phyloP scores from a whole-genome alignment of 2,329 filamentous ascomycete genomes.

The Pseudogymnoascus sp. region DNA sequence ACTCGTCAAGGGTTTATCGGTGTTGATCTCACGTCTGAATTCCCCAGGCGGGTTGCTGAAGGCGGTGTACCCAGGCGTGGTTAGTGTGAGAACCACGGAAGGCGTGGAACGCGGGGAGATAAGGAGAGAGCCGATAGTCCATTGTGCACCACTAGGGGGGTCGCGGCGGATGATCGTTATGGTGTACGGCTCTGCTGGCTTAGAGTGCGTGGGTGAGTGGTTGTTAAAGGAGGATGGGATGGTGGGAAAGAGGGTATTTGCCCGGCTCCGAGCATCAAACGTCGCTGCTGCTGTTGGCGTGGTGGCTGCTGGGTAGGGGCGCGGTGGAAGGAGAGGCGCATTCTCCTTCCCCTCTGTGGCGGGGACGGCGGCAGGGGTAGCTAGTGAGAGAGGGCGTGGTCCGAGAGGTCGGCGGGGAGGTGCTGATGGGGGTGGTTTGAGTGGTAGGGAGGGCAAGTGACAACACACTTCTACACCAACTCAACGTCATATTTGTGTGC shows the following conservation, averaged over 20 bases:
- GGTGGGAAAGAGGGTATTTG: neutral
- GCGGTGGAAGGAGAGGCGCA: neutral
- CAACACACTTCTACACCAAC: too few species aligned
- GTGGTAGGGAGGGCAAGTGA: neutral
- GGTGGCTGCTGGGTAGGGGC: neutral
- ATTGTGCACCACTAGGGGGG: constrained; percentile 59
- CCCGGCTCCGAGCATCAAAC: neutral
- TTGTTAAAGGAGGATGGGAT: neutral
- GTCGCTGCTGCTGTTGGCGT: neutral
- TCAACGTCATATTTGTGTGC: too few species aligned
- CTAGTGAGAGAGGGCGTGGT: neutral
- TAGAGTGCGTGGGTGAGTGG: neutral
- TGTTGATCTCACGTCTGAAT: neutral
- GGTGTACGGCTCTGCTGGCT: constrained; percentile 18
- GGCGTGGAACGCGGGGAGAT: neutral
- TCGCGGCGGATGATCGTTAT: constrained; percentile 62
- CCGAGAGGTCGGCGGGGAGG: neutral
- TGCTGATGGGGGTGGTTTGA: neutral
- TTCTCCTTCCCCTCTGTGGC: neutral
- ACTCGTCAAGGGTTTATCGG: neutral
- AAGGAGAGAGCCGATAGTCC: constrained; percentile 53
- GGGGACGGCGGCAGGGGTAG: neutral
- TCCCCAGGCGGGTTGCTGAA: constrained; percentile 16
- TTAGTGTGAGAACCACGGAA: constrained; percentile 27
- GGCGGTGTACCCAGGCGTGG: constrained; percentile 26